Evolutionary conservation across 2,329 filamentous ascomycete genomes (phyloP).

Genomic region (Xylaria sp.): DNA sequence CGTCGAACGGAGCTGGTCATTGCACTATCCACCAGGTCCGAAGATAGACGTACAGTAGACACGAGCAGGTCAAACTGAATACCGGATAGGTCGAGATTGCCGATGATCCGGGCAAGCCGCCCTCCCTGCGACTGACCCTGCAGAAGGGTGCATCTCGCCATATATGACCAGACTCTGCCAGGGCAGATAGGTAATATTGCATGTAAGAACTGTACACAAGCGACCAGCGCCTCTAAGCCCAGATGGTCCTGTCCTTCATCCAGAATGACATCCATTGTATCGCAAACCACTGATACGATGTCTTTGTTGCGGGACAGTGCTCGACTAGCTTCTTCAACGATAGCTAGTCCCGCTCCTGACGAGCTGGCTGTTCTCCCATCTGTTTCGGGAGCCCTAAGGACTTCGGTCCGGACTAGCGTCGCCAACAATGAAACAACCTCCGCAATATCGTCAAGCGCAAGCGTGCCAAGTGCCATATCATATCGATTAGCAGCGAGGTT

Average conservation of each 20-base stretch:
- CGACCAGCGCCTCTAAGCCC: constrained; percentile 72
- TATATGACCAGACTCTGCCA: constrained; percentile 88
- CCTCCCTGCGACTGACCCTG: constrained; percentile 80
- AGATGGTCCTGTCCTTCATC: constrained; percentile 72
- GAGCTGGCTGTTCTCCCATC: constrained; percentile 37
- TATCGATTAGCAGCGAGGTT: constrained; percentile 68
- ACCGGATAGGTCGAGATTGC: constrained; percentile 81
- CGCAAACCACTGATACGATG: constrained; percentile 82
- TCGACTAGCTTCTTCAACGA: constrained; percentile 69
- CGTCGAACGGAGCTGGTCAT: constrained; percentile 75
- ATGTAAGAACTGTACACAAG: constrained; percentile 83
- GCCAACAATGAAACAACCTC: constrained; percentile 81
- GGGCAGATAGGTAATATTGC: constrained; percentile 79
- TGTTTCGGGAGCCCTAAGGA: constrained; percentile 51
- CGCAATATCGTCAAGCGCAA: constrained; percentile 71
- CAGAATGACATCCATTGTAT: constrained; percentile 80
- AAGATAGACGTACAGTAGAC: constrained; percentile 78
- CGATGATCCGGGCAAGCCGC: constrained; percentile 80
- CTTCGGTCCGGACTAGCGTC: constrained; percentile 70
- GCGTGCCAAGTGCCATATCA: constrained; percentile 62
- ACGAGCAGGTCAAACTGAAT: constrained; percentile 82
- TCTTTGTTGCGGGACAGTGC: constrained; percentile 71
- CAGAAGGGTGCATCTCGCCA: constrained; percentile 83
- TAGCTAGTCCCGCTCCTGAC: constrained; percentile 55
- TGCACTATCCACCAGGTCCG: constrained; percentile 79